phyloP scores from a whole-genome alignment of 2,329 filamentous ascomycete species.

The Trichocomaceae sp. region DNA sequence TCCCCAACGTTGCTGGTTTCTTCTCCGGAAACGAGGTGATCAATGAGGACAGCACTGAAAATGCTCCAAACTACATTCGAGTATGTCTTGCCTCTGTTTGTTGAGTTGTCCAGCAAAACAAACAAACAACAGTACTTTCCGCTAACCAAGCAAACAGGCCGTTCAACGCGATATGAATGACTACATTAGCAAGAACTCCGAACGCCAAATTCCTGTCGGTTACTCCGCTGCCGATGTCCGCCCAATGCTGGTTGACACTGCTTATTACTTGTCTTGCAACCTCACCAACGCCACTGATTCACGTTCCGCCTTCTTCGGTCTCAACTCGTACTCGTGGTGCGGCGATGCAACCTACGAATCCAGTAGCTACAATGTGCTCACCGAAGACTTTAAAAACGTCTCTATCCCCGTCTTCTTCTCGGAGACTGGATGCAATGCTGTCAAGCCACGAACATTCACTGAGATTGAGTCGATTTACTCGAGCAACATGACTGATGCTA shows the following conservation, averaged over 20 bases:
- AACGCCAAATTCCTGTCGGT: slow-evolving; percentile 57
- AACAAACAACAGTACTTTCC: slow-evolving; percentile 15
- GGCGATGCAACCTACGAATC: slow-evolving; percentile 50
- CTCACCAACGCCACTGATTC: slow-evolving; percentile 45
- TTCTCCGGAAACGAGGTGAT: slow-evolving; percentile 64
- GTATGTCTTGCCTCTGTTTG: too few relatives aligned
- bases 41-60: slow-evolving; percentile 51
- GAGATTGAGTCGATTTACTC: slow-evolving; percentile 58
- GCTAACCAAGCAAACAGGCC: slow-evolving; percentile 31
- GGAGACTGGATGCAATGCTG: slow-evolving; percentile 60
- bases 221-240: slow-evolving; percentile 63
- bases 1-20: slow-evolving; percentile 60
- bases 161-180: slow-evolving; percentile 62
- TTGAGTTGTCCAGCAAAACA: too few relatives aligned
- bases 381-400: slow-evolving; percentile 52
- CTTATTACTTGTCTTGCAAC: slow-evolving; percentile 56
- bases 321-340: slow-evolving; percentile 66
- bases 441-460: slow-evolving; percentile 51
- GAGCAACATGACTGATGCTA: slow-evolving; percentile 50
- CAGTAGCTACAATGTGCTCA: slow-evolving; percentile 52
- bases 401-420: slow-evolving; percentile 60
- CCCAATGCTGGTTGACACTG: slow-evolving; percentile 53
- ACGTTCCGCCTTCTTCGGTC: slow-evolving; percentile 57
- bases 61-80: slow-evolving; percentile 53
- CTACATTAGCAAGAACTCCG: slow-evolving; percentile 55